Percentiles rank a stretch among this genome's conserved stretches.
These are phyloP conservation scores for Protoeuglena noctilucae DNA, from an alignment of 139 green algal genomes.

Conservation along the genomic window DNA sequence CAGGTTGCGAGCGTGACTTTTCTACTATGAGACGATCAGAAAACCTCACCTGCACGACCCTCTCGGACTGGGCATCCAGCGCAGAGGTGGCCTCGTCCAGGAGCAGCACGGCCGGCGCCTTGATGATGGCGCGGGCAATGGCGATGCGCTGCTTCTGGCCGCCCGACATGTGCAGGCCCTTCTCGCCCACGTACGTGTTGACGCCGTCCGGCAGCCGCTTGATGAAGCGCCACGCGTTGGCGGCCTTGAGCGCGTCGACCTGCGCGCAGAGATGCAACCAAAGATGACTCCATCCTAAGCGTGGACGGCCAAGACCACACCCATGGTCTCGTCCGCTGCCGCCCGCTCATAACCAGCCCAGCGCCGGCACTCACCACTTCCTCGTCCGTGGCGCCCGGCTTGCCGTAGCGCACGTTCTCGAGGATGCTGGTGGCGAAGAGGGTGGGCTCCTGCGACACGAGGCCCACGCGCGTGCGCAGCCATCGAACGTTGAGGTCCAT, in stretches of 20 bases:
- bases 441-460: slow-evolving; percentile 78
- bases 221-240: slow-evolving; percentile 45
- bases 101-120: slow-evolving; percentile 36
- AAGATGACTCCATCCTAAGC: too few relatives aligned
- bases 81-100: slow-evolving; percentile 38
- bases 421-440: slow-evolving; percentile 49
- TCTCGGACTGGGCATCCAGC: slow-evolving; percentile 39
- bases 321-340: too few relatives aligned
- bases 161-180: slow-evolving; percentile 30
- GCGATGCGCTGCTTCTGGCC: slow-evolving; percentile 46
- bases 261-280: too few relatives aligned
- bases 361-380: too few relatives aligned
- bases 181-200: slow-evolving; percentile 20
- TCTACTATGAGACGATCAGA: too few relatives aligned
- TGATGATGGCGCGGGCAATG: slow-evolving; percentile 38
- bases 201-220: slow-evolving; percentile 31
- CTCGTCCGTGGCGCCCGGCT: slow-evolving; percentile 5
- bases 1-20: too few relatives aligned
- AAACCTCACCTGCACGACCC: slow-evolving; percentile 42
- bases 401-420: slow-evolving; percentile 7
- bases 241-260: slow-evolving; percentile 19
- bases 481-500: slow-evolving; percentile 41
- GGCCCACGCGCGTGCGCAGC: slow-evolving; percentile 45
- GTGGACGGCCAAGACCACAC: too few relatives aligned
- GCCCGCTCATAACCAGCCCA: too few relatives aligned